phyloP scores from a whole-genome alignment of 169 alveolate species.

The Plasmodium cynomolgi region DNA sequence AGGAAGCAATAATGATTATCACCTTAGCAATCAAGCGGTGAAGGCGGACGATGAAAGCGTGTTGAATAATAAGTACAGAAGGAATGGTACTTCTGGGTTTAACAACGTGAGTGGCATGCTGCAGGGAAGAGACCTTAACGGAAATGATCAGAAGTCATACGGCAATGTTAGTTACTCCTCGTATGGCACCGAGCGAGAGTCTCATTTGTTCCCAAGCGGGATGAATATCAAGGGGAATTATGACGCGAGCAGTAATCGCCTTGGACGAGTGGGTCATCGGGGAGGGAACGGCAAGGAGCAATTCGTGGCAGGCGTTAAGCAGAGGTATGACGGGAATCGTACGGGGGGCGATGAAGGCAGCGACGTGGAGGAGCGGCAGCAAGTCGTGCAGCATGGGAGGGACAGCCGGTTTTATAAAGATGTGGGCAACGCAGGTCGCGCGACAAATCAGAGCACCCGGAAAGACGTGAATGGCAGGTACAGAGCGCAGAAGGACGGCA shows the following conservation, averaged over 20 bases:
- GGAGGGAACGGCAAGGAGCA: not conserved
- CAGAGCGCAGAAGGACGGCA: not conserved
- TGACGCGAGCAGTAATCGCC: not conserved
- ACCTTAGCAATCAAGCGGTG: not conserved
- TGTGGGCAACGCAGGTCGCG: not conserved
- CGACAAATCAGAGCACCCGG: not conserved
- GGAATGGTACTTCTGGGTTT: not conserved
- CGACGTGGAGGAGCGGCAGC: not conserved
- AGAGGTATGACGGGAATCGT: not conserved
- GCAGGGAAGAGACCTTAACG: not conserved
- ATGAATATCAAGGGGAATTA: not conserved
- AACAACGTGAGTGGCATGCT: not conserved
- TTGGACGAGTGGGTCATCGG: not conserved
- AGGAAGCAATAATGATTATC: not conserved
- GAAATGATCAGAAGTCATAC: not conserved
- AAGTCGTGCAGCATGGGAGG: not conserved
- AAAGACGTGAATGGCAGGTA: constrained; percentile 8
- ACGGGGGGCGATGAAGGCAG: not conserved
- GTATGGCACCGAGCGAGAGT: not conserved
- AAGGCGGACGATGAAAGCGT: not conserved
- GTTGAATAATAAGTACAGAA: not conserved
- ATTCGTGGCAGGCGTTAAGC: not conserved
- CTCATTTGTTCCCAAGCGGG: not conserved
- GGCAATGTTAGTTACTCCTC: not conserved
- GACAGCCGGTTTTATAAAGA: not conserved